These are phyloP conservation scores for Furcasterigmium furcatum DNA, from an alignment of 2,329 filamentous ascomycete genomes.

Conservation along the genomic window DNA sequence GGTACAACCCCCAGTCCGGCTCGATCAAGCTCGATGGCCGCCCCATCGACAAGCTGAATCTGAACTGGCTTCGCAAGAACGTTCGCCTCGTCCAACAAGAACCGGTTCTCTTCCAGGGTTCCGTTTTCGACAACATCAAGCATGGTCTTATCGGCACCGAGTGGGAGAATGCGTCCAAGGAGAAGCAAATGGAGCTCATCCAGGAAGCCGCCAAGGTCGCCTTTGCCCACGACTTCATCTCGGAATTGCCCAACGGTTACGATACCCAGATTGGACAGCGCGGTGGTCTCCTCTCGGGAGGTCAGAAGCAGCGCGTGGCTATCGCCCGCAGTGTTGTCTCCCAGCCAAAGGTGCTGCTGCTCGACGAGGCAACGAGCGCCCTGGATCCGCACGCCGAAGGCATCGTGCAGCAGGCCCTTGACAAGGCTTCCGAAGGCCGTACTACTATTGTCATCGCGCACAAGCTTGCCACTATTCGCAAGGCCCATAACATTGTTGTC, in stretches of 20 bases:
- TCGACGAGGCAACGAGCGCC: conserved; percentile 65
- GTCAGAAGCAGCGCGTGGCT: conserved; percentile 62
- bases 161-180: conserved; percentile 13
- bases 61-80: conserved; percentile 34
- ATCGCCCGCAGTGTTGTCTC: conserved; percentile 47
- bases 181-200: conserved; percentile 35
- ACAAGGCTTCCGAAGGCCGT: conserved; percentile 46
- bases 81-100: conserved; percentile 35
- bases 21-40: conserved; percentile 31
- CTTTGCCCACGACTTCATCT: conserved; percentile 44
- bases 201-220: conserved; percentile 38
- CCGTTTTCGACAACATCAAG: conserved; percentile 47
- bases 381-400: conserved; percentile 36
- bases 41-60: conserved; percentile 27
- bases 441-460: conserved; percentile 65
- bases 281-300: conserved; percentile 60
- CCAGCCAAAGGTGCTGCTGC: conserved; percentile 49
- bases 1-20: conserved; percentile 30
- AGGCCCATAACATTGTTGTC: conserved; percentile 63
- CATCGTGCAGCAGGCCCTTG: conserved; percentile 51
- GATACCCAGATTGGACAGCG: conserved; percentile 57
- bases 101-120: conserved; percentile 32
- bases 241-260: conserved; percentile 46
- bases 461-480: conserved; percentile 50
- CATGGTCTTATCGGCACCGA: conserved; percentile 38